Evolutionary conservation across 306 rosid genomes (phyloP).

Genomic region (Mimosa pudica): DNA sequence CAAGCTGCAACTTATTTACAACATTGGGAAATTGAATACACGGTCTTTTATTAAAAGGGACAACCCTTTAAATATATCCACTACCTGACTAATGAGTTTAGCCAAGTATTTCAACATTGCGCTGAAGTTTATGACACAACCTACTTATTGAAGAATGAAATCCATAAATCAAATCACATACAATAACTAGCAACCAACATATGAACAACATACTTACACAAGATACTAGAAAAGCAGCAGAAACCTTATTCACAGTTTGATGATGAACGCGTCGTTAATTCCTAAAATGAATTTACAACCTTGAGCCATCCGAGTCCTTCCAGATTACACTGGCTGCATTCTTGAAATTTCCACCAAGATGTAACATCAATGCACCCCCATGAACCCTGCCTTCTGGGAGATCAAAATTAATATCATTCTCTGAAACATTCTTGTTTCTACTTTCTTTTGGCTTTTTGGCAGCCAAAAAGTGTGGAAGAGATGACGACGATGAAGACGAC

Average conservation of each 20-base stretch:
- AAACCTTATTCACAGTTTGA: not conserved
- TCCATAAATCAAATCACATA: not conserved
- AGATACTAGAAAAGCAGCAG: not conserved
- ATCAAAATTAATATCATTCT: not conserved
- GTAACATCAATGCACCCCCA: not conserved
- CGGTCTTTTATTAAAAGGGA: not conserved
- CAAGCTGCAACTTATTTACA: not conserved
- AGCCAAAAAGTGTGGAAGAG: not conserved
- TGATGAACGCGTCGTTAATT: not conserved
- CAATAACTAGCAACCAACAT: not conserved
- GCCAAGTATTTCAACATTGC: not conserved
- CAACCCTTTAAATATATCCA: not conserved
- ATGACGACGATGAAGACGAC: not conserved
- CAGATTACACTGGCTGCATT: not conserved
- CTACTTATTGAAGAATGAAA: not conserved
- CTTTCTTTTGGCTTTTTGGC: not conserved
- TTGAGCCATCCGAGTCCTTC: not conserved
- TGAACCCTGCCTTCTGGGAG: conserved; percentile 4
- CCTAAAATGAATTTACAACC: not conserved
- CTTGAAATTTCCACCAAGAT: conserved; percentile 9
- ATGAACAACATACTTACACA: not conserved
- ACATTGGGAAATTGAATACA: not conserved
- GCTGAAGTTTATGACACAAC: not conserved
- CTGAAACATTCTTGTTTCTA: not conserved
- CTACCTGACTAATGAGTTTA: not conserved